These are phyloP conservation scores for Thyridium curvatum DNA, from an alignment of 2,329 filamentous ascomycete species.

Conservation along the genomic window DNA sequence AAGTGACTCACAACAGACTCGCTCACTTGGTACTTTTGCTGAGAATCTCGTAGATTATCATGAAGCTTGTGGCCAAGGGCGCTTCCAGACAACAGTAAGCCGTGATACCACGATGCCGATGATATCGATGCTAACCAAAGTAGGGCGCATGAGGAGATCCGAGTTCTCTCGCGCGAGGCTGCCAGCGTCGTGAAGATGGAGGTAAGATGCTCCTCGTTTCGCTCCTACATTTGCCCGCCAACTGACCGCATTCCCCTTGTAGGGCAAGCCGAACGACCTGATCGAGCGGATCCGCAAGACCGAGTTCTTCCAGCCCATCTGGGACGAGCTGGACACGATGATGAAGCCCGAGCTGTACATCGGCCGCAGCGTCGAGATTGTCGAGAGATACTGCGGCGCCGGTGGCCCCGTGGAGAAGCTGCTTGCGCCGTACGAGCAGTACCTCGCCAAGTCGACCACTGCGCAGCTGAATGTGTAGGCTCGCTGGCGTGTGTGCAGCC, in stretches of 20 bases:
- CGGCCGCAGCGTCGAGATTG: constrained; percentile 37
- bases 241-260: constrained; percentile 3
- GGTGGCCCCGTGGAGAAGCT: constrained; percentile 30
- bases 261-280: constrained; percentile 73
- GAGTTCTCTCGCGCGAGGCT: constrained; percentile 74
- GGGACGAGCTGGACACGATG: constrained; percentile 40
- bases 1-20: background rate
- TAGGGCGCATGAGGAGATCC: constrained; percentile 74
- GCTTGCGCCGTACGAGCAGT: constrained; percentile 27
- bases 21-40: constrained; percentile 10
- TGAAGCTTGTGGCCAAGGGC: constrained; percentile 68
- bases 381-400: constrained; percentile 36
- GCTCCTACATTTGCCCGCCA: background rate
- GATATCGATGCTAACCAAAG: constrained; percentile 7
- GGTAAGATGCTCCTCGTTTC: background rate
- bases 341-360: constrained; percentile 17
- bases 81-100: constrained; percentile 60
- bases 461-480: constrained; percentile 30
- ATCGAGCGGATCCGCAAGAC: constrained; percentile 68
- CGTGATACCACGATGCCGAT: background rate
- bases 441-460: constrained; percentile 25
- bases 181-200: constrained; percentile 38
- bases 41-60: constrained; percentile 56
- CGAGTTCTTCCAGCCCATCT: constrained; percentile 70
- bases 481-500: too few relatives aligned